Evolutionary conservation across 169 alveolate genomes (phyloP).

Genomic region (Plasmodium gonderi): DNA sequence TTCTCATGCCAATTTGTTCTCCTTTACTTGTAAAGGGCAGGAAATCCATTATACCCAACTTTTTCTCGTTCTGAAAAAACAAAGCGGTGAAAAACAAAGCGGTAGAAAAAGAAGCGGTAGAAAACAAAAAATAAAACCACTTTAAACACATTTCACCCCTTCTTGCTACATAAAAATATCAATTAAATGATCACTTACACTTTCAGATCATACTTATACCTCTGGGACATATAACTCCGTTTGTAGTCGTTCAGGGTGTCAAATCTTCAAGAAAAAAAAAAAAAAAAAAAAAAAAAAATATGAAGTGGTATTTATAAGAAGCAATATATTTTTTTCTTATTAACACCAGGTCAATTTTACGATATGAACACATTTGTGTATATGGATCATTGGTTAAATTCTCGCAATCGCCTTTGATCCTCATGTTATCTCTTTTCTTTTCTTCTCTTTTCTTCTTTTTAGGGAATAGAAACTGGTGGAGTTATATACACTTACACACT

Average conservation of each 20-base stretch:
- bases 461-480: not conserved
- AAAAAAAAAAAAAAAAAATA: not conserved
- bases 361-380: too few species aligned
- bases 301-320: not conserved
- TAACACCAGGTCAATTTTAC: too few species aligned
- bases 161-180: not conserved
- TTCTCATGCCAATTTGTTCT: too few species aligned
- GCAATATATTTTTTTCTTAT: not conserved
- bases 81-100: not conserved
- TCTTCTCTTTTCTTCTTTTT: not conserved
- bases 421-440: not conserved
- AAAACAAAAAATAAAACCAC: not conserved
- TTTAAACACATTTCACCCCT: not conserved
- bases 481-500: constrained; percentile 26
- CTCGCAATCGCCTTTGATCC: not conserved
- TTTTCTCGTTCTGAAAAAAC: constrained; percentile 41
- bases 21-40: too few species aligned
- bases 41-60: constrained; percentile 10
- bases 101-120: not conserved
- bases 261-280: constrained; percentile 26
- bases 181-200: not conserved
- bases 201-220: constrained; percentile 52
- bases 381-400: too few species aligned
- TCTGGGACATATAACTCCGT: constrained; percentile 41
- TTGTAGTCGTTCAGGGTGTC: constrained; percentile 64